Base-by-base conservation (phyloP, 495 filamentous ascomycete genomes). In the Xanthoparmelia taractica region DNA sequence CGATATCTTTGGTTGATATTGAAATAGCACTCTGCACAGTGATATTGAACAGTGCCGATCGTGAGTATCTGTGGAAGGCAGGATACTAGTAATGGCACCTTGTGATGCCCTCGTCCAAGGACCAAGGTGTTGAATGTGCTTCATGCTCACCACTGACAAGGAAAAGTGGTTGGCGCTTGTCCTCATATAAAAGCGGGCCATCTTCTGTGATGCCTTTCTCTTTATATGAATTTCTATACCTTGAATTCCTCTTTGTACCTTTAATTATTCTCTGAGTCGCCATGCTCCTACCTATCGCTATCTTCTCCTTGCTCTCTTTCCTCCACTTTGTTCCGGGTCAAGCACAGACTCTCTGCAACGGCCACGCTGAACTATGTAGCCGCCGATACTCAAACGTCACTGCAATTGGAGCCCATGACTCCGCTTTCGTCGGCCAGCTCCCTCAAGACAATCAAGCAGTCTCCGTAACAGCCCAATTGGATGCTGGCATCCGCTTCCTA, bases 371-470 rank as follows among this genome's bases (percentile, higher is more conserved):
- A 52, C 81, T 87, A 62, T 90, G 87, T 74, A 68, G 70, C 55
- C 81, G 82, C 18, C 71, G 76, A 8, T 90, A 88, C 76, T 83
- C 79, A 69, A 83, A 86, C 59, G 75, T 90, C 65, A 86, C 86
- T 2, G 79, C 86, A 66, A 77, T 90, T 68, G 88, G 87, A 25
- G 81, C 87, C 33, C 88, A 91, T 72, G 82, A 90, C 71, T 81
- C 80, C 37, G 70, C 87, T 59, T 90, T 90, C 69, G 80, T 89
- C 43, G 79, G 79, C 36, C 77, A 80, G 58, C 77, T 82, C n/a
- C 73, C 82, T 10, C 76, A 82, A 23, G 85, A 87, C 4, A 89
- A 90, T 66, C 88, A 90, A 68, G 85, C 80, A 68, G 80, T 82
- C 72, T 80, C 84, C 67, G 79, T 86, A 34, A 84, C 82, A n/a